Conservation (phyloP, 139 green algal species). For the Chlorella sp. region DNA sequence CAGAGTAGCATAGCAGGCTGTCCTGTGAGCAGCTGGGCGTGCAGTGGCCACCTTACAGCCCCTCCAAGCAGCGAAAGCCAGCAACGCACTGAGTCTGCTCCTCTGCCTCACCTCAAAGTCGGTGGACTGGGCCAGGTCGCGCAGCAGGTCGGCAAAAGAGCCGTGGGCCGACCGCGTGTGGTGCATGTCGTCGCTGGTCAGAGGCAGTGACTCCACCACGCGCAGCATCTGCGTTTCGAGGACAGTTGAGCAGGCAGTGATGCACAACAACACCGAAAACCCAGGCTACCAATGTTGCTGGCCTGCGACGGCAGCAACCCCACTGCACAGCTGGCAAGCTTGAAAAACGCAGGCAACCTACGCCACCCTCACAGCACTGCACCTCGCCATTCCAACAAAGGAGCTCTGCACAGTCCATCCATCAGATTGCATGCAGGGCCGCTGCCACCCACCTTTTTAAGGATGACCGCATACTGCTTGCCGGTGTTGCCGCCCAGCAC, state of each 20-base stretch:
- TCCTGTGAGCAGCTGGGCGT: background rate
- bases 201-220: slow-evolving; percentile 73
- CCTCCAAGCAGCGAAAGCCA: too few species aligned
- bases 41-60: background rate
- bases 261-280: too few species aligned
- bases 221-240: slow-evolving; percentile 63
- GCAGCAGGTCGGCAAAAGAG: slow-evolving; percentile 82
- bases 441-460: slow-evolving; percentile 52
- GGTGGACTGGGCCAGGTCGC: slow-evolving; percentile 56
- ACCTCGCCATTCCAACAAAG: too few species aligned
- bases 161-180: slow-evolving; percentile 74
- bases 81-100: background rate
- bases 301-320: too few species aligned
- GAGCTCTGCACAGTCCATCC: background rate
- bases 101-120: slow-evolving; percentile 72
- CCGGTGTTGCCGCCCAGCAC: slow-evolving; percentile 53
- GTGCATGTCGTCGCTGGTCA: slow-evolving; percentile 76
- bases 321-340: too few species aligned
- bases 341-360: too few species aligned
- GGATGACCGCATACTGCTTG: slow-evolving; percentile 68
- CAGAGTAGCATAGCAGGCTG: too few species aligned
- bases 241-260: background rate
- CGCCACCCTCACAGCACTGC: too few species aligned
- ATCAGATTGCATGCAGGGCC: too few species aligned
- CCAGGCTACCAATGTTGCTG: too few species aligned